Base-by-base conservation (phyloP, 805 yeast species). In the Teunomyces lycoperdinae region DNA sequence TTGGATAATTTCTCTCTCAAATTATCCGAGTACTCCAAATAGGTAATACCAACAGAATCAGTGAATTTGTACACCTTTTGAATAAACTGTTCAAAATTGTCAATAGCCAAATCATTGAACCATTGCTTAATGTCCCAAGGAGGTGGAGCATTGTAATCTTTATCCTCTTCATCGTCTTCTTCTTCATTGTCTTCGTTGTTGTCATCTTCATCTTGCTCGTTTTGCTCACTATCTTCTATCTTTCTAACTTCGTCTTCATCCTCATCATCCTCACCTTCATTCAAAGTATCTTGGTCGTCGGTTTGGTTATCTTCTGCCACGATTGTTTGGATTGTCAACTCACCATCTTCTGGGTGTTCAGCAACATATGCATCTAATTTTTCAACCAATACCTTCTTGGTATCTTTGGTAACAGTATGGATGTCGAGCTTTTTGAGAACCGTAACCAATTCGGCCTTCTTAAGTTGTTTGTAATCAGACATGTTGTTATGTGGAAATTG, bases 1-100 rank as follows among this genome's bases (percentile, higher is more conserved):
- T 58, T 65, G 16, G 74, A 70, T 53, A 73, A 67, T 30, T 60
- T 57, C 42, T 71, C 75, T 57, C 78, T 64, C 54, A 73, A 63
- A 30, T 58, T 67, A 42, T 67, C 74, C 48, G 62, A 66, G 52
- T 58, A 64, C 36, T 69, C 71, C 34, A 61, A 50, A 36, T 67
- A 56, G 29, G 74, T 66, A 47, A 66, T 58, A 27, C 75, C 75
- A 35, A 70, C 55, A 8, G 42, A 36, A 54, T 73, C 77, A 39
- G 73, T 63, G 49, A 62, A 54, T 33, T 60, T 66, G 47, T 63
- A 61, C 8, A 67, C 44, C 49, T 60, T 58, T 33, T 61, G 54
- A 50, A 56, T 46, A 9, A 55, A 47, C 14, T 39, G 31, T 56
- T 73, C 77, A 16, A 52, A 57, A 27, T 50, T 44, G 20, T 63